Evolutionary conservation across 192 early-diverging fungal genomes (phyloP).

Genomic region (Jimgerdemannia flammicorona): DNA sequence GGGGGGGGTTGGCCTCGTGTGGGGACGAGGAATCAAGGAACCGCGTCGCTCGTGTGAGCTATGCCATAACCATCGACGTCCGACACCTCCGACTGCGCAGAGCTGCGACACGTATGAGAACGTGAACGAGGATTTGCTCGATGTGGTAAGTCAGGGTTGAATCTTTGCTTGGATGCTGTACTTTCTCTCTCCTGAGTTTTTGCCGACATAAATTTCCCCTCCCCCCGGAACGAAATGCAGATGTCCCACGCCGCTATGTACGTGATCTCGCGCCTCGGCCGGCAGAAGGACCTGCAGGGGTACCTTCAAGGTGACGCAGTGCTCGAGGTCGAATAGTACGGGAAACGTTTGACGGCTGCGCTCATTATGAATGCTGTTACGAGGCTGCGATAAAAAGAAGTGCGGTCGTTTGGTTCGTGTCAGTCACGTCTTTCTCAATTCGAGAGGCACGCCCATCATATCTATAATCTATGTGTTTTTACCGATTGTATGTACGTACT

Average conservation of each 20-base stretch:
- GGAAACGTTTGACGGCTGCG: too few relatives aligned
- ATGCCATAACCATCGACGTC: not conserved
- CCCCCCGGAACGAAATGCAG: not conserved
- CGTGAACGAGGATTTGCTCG: not conserved
- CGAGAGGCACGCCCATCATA: too few relatives aligned
- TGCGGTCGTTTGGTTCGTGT: too few relatives aligned
- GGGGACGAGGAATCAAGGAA: slow-evolving; percentile 67
- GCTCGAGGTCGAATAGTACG: not conserved
- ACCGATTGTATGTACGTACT: too few relatives aligned
- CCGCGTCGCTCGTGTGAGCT: slow-evolving; percentile 34
- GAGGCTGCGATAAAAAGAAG: too few relatives aligned
- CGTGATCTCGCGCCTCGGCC: not conserved
- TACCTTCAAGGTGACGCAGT: not conserved
- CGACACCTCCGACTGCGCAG: not conserved
- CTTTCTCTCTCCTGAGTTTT: not conserved
- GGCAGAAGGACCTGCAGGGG: not conserved
- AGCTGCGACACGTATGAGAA: not conserved
- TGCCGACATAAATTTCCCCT: not conserved
- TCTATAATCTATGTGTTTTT: too few relatives aligned
- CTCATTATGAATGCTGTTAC: too few relatives aligned
- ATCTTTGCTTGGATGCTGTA: not conserved
- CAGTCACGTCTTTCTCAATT: too few relatives aligned
- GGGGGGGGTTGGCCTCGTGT: slow-evolving; percentile 70
- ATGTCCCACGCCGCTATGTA: not conserved
- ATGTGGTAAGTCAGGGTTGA: not conserved